Conservation (phyloP, 768 basidiomycete genomes). For the Hydnomerulius pinastri region DNA sequence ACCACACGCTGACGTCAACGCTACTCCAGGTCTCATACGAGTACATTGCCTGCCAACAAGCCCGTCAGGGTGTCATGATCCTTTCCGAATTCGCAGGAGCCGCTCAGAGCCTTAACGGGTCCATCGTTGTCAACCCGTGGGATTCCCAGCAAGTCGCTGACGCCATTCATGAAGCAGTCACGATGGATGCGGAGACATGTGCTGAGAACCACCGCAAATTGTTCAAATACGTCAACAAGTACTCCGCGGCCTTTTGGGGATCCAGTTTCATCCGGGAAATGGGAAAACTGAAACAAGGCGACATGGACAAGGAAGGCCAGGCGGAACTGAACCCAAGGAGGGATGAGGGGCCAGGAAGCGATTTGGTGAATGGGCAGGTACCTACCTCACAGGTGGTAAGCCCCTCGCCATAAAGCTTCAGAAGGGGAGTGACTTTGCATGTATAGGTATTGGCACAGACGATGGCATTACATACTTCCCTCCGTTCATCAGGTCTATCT, state of each 20-base stretch:
- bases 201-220: constrained; percentile 94
- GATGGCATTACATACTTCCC: constrained; percentile 24
- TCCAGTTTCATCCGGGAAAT: constrained; percentile 88
- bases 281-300: constrained; percentile 54
- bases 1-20: constrained; percentile 9
- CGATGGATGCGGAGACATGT: constrained; percentile 79
- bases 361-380: constrained; percentile 41
- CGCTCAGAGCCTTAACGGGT: constrained; percentile 93
- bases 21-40: constrained; percentile 90
- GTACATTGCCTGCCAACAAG: constrained; percentile 94
- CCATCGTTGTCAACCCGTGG: constrained; percentile 98
- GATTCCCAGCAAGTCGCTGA: constrained; percentile 98
- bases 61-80: constrained; percentile 94
- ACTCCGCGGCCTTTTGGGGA: constrained; percentile 92
- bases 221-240: constrained; percentile 96
- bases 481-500: constrained; percentile 26
- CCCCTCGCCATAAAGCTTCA: constrained; percentile 32
- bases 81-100: constrained; percentile 98
- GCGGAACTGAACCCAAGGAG: constrained; percentile 35
- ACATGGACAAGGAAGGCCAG: constrained; percentile 36
- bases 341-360: constrained; percentile 39
- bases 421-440: constrained; percentile 33
- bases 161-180: constrained; percentile 94
- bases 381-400: constrained; percentile 37
- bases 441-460: constrained; percentile 28